Evolutionary conservation across 306 rosid genomes (phyloP), one percentile per base, ranked within the genome.

Genomic region (Chamaecrista fasciculata): DNA sequence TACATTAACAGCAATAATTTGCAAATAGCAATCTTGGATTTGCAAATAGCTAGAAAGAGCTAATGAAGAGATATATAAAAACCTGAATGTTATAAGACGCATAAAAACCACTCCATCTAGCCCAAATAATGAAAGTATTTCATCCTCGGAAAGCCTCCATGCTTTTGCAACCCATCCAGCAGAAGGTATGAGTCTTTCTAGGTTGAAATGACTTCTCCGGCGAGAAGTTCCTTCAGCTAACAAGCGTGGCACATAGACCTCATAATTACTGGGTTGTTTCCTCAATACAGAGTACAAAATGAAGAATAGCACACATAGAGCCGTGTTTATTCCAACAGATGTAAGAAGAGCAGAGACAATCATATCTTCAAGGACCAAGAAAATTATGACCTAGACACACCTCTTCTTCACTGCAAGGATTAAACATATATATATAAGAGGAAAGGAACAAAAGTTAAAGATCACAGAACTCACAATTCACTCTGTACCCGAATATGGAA

Each of bases 71-170:
- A 42, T 24, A 19, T 12, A 5, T 5, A 57, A 57, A 34, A 61
- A 88, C 97, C 97, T 84, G 85, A 91, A 84, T 60, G 92, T 87
- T 46, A 91, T 89, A 24, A 84, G 82, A 51, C 92, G 86, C 86
- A 94, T 84, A 66, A 79, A 94, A 26, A 91, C 92, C 28, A 91
- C 89, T 44, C 87, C 92, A 69, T 94, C 99, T 78, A 94, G 73
- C 37, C 97, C 97, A 2, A 87, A 85, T 36, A 76, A 43, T 25
- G 83, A 66, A 42, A 88, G 74, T 52, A 94, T 72, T 9, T 94
- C 92, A 42, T 91, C 99, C 74, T 94, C 99, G 28, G 99, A 71
- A 71, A 94, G 89, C 59, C 62, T 81, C 96, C 92, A 94, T 0
- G 98, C 96, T 36, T 68, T 72, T 46, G 79, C 78, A 34, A 94